These are phyloP conservation scores for Acacia acuminata DNA, from an alignment of 306 rosid genomes.

Conservation along the genomic window DNA sequence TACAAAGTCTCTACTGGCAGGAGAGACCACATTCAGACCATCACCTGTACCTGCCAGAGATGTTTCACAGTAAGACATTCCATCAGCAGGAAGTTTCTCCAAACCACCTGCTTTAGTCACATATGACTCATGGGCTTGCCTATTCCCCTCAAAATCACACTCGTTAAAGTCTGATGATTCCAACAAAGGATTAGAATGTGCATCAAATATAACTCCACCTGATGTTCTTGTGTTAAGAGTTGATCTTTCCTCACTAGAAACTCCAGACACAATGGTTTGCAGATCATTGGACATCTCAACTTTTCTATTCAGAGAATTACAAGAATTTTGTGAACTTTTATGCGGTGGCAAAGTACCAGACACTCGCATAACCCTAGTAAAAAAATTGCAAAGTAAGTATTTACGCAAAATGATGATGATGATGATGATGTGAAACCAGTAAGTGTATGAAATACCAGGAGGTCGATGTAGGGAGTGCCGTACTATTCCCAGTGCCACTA, in stretches of 20 bases:
- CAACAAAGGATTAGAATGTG: constrained; percentile 15
- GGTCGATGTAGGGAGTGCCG: constrained; percentile 29
- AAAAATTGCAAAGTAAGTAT: constrained; percentile 24
- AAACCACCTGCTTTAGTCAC: constrained; percentile 19
- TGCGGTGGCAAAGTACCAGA: constrained; percentile 40
- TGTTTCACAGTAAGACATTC: constrained; percentile 31
- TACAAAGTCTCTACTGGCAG: constrained; percentile 18
- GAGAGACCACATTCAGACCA: constrained; percentile 33
- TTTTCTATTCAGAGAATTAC: constrained; percentile 29
- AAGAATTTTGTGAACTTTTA: constrained; percentile 22
- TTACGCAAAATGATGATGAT: not conserved
- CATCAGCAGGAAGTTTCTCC: constrained; percentile 31
- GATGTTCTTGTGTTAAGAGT: constrained; percentile 24
- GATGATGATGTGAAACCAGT: not conserved
- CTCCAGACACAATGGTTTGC: constrained; percentile 19
- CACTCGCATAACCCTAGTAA: constrained; percentile 43
- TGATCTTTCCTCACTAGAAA: constrained; percentile 34
- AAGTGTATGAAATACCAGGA: constrained; percentile 44
- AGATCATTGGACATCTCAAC: constrained; percentile 34
- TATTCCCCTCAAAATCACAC: constrained; percentile 27
- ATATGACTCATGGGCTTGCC: constrained; percentile 36
- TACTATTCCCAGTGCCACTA: constrained; percentile 22
- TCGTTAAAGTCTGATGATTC: constrained; percentile 26
- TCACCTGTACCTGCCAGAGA: constrained; percentile 30
- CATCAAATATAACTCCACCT: constrained; percentile 25